Evolutionary conservation across 768 basidiomycete species (phyloP).

Genomic region (Pleurotus cornucopiae): DNA sequence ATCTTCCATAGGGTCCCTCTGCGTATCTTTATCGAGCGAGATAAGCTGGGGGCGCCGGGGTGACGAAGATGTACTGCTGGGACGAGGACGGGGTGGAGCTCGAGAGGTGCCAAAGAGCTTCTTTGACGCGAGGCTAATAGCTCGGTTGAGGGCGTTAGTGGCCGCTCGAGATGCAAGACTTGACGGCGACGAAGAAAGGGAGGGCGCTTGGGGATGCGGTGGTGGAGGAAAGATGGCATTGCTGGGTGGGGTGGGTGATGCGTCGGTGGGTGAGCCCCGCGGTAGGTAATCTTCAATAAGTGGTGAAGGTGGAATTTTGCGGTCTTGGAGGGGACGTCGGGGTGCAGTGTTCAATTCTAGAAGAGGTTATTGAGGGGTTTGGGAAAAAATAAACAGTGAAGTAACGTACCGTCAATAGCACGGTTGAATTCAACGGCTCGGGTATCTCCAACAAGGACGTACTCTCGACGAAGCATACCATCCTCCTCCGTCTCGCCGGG

Average conservation of each 20-base stretch:
- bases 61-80: conserved; percentile 43
- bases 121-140: conserved; percentile 76
- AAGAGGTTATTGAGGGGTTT: background rate
- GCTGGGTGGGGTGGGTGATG: conserved; percentile 23
- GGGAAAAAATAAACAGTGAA: background rate
- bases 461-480: conserved; percentile 76
- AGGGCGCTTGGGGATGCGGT: conserved; percentile 46
- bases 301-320: conserved; percentile 44
- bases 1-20: conserved; percentile 74
- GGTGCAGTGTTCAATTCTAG: conserved; percentile 63
- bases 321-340: conserved; percentile 56
- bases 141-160: conserved; percentile 73
- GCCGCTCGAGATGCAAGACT: conserved; percentile 57
- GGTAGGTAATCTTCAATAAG: conserved; percentile 37
- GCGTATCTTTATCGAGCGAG: conserved; percentile 36
- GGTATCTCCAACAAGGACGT: conserved; percentile 90
- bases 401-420: conserved; percentile 77
- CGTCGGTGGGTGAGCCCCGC: conserved; percentile 23
- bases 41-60: conserved; percentile 57
- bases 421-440: conserved; percentile 89
- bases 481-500: conserved; percentile 86
- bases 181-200: conserved; percentile 64
- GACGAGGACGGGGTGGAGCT: conserved; percentile 31
- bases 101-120: conserved; percentile 67
- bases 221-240: conserved; percentile 70